Conservation (phyloP, 2,329 filamentous ascomycete genomes). For the Sarocladium strictum region DNA sequence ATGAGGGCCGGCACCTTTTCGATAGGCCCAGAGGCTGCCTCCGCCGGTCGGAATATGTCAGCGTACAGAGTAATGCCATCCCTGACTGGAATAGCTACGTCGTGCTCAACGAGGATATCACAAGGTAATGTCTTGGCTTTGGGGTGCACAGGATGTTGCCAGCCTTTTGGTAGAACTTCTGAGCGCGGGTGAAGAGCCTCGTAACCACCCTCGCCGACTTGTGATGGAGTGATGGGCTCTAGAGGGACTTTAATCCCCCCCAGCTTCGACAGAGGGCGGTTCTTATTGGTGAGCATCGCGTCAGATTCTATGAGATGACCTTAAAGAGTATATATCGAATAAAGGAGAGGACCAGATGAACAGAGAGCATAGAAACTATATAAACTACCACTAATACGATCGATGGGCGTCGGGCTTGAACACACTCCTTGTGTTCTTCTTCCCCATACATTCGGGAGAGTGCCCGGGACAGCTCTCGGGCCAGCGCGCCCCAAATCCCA, state of each 20-base stretch:
- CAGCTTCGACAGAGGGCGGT: background rate
- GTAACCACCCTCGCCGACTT: background rate
- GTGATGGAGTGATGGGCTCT: background rate
- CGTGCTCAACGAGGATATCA: slow-evolving; percentile 37
- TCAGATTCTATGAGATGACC: background rate
- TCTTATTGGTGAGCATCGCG: background rate
- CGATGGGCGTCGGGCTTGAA: no score
- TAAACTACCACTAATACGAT: no score
- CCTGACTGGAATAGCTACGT: slow-evolving; percentile 35
- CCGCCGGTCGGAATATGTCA: slow-evolving; percentile 38
- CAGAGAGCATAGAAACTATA: background rate
- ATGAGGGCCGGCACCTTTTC: slow-evolving; percentile 36
- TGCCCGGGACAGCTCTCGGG: no score
- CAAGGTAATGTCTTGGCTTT: slow-evolving; percentile 7
- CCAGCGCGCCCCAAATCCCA: no score
- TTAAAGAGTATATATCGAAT: background rate
- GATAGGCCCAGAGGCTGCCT: slow-evolving; percentile 10
- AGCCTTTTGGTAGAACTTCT: background rate
- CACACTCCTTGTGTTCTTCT: no score
- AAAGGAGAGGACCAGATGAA: no score
- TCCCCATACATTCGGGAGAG: no score
- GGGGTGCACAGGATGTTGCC: background rate
- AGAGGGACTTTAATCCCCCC: background rate
- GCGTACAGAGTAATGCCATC: slow-evolving; percentile 36
- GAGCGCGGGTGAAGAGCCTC: background rate